Conservation (phyloP, 2,329 filamentous ascomycete genomes). For the Fusarium clavum region DNA sequence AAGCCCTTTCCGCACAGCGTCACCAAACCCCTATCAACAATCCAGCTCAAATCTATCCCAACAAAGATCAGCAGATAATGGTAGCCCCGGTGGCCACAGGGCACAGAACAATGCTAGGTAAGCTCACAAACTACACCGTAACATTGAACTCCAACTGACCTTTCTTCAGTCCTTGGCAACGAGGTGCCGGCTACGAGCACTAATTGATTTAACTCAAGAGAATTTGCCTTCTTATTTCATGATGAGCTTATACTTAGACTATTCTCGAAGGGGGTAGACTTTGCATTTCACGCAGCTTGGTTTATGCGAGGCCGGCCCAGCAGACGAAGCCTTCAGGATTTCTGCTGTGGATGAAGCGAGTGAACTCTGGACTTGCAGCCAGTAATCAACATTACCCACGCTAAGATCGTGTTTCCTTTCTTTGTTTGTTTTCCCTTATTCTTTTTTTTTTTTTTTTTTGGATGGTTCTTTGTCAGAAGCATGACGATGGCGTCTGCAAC, state of each 20-base stretch:
- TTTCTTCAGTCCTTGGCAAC: conserved; percentile 56
- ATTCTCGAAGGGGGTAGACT: conserved; percentile 20
- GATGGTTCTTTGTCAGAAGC: conserved; percentile 43
- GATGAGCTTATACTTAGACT: conserved; percentile 32
- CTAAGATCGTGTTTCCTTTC: conserved; percentile 29
- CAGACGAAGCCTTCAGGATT: conserved; percentile 6
- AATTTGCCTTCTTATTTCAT: conserved; percentile 29
- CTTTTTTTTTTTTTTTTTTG: conserved; percentile 8
- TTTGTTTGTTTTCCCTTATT: conserved; percentile 14
- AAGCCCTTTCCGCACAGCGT: conserved; percentile 52
- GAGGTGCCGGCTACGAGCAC: conserved; percentile 59
- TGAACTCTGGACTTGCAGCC: conserved; percentile 6
- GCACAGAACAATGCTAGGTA: conserved; percentile 57
- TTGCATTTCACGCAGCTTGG: conserved; percentile 28
- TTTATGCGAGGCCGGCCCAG: conserved; percentile 16
- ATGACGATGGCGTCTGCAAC: conserved; percentile 48
- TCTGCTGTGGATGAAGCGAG: conserved; percentile 17
- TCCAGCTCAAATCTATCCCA: conserved; percentile 49
- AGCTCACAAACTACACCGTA: conserved; percentile 1
- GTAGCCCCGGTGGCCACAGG: conserved; percentile 51
- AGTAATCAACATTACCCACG: conserved; percentile 22
- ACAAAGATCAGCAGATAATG: conserved; percentile 49
- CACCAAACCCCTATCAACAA: conserved; percentile 52
- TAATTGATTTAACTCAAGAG: conserved; percentile 36
- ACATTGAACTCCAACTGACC: conserved; percentile 34